phyloP scores from a whole-genome alignment of 768 basidiomycete species.

The Punctularia strigosozonata region DNA sequence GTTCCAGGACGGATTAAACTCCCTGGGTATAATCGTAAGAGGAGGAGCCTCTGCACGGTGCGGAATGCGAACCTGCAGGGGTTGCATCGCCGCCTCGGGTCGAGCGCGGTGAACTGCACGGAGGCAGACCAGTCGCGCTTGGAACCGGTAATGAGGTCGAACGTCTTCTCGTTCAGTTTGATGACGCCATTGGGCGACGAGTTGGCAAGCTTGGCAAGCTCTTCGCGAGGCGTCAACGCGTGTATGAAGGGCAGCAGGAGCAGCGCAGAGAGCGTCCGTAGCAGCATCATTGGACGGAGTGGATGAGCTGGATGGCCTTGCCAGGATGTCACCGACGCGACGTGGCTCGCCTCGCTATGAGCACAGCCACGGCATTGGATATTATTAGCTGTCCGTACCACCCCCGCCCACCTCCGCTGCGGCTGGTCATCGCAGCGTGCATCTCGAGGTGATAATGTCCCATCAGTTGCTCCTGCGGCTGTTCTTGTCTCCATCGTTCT shows the following conservation, averaged over 20 bases:
- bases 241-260: neutral
- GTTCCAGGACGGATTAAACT: conserved; percentile 79
- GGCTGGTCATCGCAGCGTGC: too few relatives aligned
- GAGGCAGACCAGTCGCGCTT: conserved; percentile 82
- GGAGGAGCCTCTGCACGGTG: neutral
- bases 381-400: too few relatives aligned
- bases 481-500: conserved; percentile 86
- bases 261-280: neutral
- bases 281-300: conserved; percentile 1
- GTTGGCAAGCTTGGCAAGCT: too few relatives aligned
- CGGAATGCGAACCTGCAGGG: conserved; percentile 70
- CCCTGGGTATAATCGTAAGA: conserved; percentile 29
- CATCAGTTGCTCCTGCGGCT: conserved; percentile 85
- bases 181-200: conserved; percentile 73
- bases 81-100: conserved; percentile 67
- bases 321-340: too few relatives aligned
- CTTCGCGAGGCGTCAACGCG: too few relatives aligned
- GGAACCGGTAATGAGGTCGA: conserved; percentile 64
- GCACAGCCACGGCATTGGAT: too few relatives aligned
- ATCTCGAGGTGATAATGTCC: conserved; percentile 37
- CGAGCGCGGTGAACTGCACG: conserved; percentile 83
- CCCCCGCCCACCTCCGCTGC: too few relatives aligned
- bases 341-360: too few relatives aligned
- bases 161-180: conserved; percentile 62
- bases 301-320: too few relatives aligned